A percentile compares a stretch with the other conserved stretches of the same genome.
Conservation (phyloP, 2,329 filamentous ascomycete genomes). For the Ceratocystis alfenasii region DNA sequence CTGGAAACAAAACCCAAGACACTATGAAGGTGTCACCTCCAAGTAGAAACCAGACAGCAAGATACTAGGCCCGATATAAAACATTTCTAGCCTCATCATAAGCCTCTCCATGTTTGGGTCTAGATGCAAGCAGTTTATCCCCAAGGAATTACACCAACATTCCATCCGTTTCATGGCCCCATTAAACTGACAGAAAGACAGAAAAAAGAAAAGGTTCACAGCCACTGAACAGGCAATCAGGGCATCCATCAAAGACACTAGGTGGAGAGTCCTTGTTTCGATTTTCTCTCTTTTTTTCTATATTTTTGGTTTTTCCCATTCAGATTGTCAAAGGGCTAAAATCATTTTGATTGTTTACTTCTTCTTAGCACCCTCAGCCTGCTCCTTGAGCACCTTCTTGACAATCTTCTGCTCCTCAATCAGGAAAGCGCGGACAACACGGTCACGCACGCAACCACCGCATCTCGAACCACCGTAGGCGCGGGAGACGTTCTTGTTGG, state of each 20-base stretch:
- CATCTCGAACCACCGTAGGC: constrained; percentile 98
- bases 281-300: constrained; percentile 21
- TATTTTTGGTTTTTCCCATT: constrained; percentile 16
- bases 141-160: not conserved
- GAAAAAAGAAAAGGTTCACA: constrained; percentile 4
- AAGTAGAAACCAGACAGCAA: not conserved
- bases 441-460: constrained; percentile 96
- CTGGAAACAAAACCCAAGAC: constrained; percentile 21
- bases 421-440: constrained; percentile 94
- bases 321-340: constrained; percentile 17
- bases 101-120: not conserved
- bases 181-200: not conserved
- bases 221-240: constrained; percentile 26
- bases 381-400: constrained; percentile 99
- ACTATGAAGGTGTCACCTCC: not conserved
- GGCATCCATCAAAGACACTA: constrained; percentile 25
- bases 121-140: not conserved
- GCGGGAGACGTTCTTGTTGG: constrained; percentile 98
- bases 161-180: no score
- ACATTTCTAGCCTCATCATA: not conserved
- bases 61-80: not conserved
- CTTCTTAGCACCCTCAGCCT: constrained; percentile 62
- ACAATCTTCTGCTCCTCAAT: constrained; percentile 99
- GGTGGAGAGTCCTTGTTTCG: constrained; percentile 17
- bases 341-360: constrained; percentile 45